Conservation (phyloP, 1,284 basidiomycete species). For the Malassezia yamatoensis region DNA sequence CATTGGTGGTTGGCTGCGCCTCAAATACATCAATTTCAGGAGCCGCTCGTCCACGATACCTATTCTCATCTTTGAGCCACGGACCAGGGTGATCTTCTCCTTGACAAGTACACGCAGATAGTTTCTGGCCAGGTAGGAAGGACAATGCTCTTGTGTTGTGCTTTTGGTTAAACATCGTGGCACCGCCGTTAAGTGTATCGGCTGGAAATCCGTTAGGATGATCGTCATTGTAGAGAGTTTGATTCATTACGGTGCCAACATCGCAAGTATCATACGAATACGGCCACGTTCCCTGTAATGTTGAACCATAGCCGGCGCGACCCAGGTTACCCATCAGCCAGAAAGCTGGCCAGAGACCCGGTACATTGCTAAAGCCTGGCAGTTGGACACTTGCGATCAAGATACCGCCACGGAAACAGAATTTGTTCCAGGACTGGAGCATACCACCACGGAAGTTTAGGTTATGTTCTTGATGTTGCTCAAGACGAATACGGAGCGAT, state of each 20-base stretch:
- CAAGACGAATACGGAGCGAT: constrained; percentile 62
- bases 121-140: constrained; percentile 67
- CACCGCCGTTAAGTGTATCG: constrained; percentile 2
- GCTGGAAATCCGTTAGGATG: not conserved
- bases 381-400: constrained; percentile 66
- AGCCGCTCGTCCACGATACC: constrained; percentile 58
- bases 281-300: constrained; percentile 59
- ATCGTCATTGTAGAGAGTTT: not conserved
- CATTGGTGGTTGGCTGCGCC: constrained; percentile 49
- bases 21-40: constrained; percentile 64
- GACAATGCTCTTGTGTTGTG: constrained; percentile 27
- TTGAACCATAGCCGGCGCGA: constrained; percentile 44
- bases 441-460: constrained; percentile 58
- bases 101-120: constrained; percentile 60
- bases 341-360: constrained; percentile 59
- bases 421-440: constrained; percentile 65
- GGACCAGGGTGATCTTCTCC: constrained; percentile 76
- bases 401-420: constrained; percentile 88
- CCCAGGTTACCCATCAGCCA: constrained; percentile 79
- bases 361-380: constrained; percentile 60
- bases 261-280: constrained; percentile 63
- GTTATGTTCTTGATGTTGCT: constrained; percentile 52
- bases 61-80: constrained; percentile 40
- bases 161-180: constrained; percentile 22
- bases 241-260: constrained; percentile 68